Conservation (phyloP, 2,329 filamentous ascomycete genomes). For the Aspergillus felis region DNA sequence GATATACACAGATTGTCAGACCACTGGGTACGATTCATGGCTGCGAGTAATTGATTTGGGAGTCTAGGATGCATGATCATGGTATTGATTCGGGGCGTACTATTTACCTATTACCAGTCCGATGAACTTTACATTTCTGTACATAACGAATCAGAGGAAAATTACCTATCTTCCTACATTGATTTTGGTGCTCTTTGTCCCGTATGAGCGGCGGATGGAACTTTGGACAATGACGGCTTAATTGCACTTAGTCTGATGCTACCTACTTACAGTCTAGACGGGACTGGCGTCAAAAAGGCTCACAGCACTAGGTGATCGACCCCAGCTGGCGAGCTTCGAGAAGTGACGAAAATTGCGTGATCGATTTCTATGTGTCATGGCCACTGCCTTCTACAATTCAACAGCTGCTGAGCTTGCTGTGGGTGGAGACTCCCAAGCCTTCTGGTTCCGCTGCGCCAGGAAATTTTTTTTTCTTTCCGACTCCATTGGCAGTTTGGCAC, state of each 20-base stretch:
- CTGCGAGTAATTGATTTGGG: conserved; percentile 12
- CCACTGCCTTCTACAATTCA: background rate
- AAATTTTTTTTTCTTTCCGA: background rate
- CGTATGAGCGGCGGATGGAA: no score
- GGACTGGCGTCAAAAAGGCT: background rate
- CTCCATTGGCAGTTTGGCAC: background rate
- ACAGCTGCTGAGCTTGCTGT: background rate
- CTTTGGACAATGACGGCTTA: background rate
- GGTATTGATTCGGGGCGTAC: conserved; percentile 12
- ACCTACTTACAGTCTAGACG: background rate
- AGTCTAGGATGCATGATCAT: conserved; percentile 14
- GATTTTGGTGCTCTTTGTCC: background rate
- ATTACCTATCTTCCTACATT: conserved; percentile 2
- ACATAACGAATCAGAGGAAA: conserved; percentile 20
- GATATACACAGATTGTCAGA: conserved; percentile 20
- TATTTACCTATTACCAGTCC: conserved; percentile 9
- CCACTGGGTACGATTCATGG: conserved; percentile 14
- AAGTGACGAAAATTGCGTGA: conserved; percentile 22
- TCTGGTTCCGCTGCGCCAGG: background rate
- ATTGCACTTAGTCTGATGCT: background rate
- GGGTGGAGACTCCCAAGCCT: background rate
- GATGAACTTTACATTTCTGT: conserved; percentile 18
- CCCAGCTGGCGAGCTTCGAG: background rate
- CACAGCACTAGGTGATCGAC: background rate
- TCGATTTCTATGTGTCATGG: conserved; percentile 26